These are phyloP conservation scores for Hippophae tibetana DNA, from an alignment of 306 rosid genomes.

Conservation along the genomic window DNA sequence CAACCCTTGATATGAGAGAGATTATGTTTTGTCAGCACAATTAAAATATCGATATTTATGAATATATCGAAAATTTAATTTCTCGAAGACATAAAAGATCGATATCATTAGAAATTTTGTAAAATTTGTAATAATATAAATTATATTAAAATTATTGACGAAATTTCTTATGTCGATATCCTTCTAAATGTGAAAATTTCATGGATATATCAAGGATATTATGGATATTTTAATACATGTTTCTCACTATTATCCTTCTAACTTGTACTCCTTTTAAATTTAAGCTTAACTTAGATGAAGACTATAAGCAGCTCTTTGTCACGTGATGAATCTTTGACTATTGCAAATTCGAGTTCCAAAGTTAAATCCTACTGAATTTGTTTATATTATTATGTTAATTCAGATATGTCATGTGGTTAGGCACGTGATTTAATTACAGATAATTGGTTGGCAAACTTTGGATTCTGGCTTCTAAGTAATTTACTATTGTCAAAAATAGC, in stretches of 20 bases:
- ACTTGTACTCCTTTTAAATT: constrained; percentile 4
- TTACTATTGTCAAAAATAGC: constrained; percentile 29
- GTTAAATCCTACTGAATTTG: constrained; percentile 32
- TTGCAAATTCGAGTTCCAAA: constrained; percentile 58
- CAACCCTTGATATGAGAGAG: neutral
- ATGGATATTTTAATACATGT: neutral
- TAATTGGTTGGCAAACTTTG: constrained; percentile 51
- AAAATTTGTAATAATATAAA: too few species aligned
- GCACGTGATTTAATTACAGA: constrained; percentile 47
- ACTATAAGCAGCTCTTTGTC: constrained; percentile 34
- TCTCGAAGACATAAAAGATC: too few species aligned
- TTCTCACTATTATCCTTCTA: constrained; percentile 16
- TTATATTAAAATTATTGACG: too few species aligned
- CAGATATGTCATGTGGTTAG: constrained; percentile 41
- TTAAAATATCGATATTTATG: too few species aligned
- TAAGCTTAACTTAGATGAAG: neutral
- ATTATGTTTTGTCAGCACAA: neutral
- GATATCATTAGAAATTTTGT: too few species aligned
- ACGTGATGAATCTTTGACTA: constrained; percentile 75
- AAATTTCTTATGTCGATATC: too few species aligned
- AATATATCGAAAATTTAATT: too few species aligned
- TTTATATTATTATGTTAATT: constrained; percentile 13
- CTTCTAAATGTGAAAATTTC: too few species aligned
- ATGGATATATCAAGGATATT: too few species aligned
- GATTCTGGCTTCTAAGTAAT: constrained; percentile 41